These are phyloP conservation scores for Chernovozyma aurita DNA, from an alignment of 1,139 yeast species.

Conservation along the genomic window DNA sequence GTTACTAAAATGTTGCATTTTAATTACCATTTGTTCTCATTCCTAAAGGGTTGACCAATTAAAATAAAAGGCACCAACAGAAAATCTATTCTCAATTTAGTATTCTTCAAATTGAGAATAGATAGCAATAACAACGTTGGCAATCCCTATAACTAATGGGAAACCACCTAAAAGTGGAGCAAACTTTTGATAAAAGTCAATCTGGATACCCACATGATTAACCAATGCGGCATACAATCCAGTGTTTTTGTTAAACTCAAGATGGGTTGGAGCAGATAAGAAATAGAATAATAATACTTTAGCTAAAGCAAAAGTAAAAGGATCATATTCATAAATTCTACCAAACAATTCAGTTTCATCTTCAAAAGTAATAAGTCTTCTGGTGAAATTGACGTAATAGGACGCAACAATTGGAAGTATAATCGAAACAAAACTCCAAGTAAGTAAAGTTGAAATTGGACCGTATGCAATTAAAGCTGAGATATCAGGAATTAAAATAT, in stretches of 20 bases:
- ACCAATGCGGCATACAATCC: constrained; percentile 33
- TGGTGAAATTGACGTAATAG: constrained; percentile 52
- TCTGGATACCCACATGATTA: constrained; percentile 32
- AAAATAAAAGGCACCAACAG: no score
- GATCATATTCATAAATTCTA: constrained; percentile 47
- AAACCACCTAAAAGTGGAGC: constrained; percentile 40
- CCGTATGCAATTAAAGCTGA: constrained; percentile 26
- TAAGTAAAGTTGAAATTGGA: constrained; percentile 26
- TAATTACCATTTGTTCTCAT: no score
- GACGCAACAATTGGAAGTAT: constrained; percentile 42
- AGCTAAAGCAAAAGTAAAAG: constrained; percentile 51
- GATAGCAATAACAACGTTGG: constrained; percentile 46
- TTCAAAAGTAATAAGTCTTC: constrained; percentile 38
- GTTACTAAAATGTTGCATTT: no score
- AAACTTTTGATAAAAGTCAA: constrained; percentile 35
- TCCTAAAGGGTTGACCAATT: no score
- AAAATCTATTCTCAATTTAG: no score
- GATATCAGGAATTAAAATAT: constrained; percentile 32
- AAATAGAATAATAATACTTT: constrained; percentile 46
- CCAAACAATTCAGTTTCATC: constrained; percentile 34
- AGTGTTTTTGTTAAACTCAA: constrained; percentile 18
- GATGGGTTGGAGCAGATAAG: constrained; percentile 13
- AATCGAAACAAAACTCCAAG: constrained; percentile 42
- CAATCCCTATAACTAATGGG: constrained; percentile 45
- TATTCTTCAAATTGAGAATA: constrained; percentile 48